Percentiles rank a stretch among this genome's conserved stretches.
Evolutionary conservation across 257 asterid species (phyloP).

Genomic region (Lithospermum erythrorhizon): DNA sequence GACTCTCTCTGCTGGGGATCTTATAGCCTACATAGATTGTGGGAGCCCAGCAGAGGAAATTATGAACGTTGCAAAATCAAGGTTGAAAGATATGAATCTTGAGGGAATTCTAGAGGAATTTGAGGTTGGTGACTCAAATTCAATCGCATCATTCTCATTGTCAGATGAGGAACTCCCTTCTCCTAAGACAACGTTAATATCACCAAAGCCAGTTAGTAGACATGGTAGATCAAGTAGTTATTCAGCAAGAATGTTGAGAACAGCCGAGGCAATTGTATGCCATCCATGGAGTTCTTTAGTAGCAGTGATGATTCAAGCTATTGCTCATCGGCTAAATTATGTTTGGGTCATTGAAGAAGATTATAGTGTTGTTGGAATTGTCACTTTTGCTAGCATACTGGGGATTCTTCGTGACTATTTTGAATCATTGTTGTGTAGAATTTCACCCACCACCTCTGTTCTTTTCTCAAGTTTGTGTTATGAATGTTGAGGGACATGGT

Average conservation of each 20-base stretch:
- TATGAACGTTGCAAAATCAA: conserved; percentile 33
- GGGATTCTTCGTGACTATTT: conserved; percentile 41
- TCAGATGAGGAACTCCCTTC: conserved; percentile 44
- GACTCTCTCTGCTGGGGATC: conserved; percentile 71
- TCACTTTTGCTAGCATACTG: conserved; percentile 53
- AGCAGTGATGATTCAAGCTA: conserved; percentile 85
- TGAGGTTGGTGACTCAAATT: conserved; percentile 7
- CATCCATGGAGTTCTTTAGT: conserved; percentile 63
- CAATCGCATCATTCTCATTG: conserved; percentile 14
- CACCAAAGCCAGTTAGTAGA: conserved; percentile 16
- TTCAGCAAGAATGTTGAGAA: conserved; percentile 46
- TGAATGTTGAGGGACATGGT: too few relatives aligned
- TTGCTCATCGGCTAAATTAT: conserved; percentile 65
- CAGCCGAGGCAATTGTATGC: conserved; percentile 79
- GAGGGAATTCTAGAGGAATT: conserved; percentile 47
- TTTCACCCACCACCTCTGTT: too few relatives aligned
- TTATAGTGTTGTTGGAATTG: conserved; percentile 57
- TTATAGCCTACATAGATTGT: conserved; percentile 64
- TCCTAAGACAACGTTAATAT: conserved; percentile 16
- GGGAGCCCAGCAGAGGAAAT: conserved; percentile 77
- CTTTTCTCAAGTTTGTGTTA: too few relatives aligned
- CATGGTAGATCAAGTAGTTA: conserved; percentile 35
- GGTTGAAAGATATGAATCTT: conserved; percentile 49
- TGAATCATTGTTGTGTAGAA: conserved; percentile 24
- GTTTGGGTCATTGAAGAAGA: conserved; percentile 94